Evolutionary conservation across 2,329 filamentous ascomycete genomes (phyloP).

Genomic region (Xylariaceae sp.): DNA sequence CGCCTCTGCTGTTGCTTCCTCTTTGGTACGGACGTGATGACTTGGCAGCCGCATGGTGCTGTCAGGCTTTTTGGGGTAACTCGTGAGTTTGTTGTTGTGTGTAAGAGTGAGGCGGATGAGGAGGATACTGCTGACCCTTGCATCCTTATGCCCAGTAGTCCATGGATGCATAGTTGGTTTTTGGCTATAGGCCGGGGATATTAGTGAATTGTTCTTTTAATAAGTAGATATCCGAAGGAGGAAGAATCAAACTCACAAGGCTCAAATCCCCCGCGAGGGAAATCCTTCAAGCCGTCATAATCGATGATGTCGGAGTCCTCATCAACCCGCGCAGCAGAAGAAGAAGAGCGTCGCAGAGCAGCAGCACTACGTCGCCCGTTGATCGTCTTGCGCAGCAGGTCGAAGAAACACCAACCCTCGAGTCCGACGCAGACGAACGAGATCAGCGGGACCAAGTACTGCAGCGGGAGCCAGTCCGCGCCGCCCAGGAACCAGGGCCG

Average conservation of each 20-base stretch:
- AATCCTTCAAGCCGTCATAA: constrained; percentile 20
- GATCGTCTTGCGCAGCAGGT: constrained; percentile 21
- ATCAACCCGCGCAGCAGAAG: constrained; percentile 11
- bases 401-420: constrained; percentile 21
- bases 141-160: constrained; percentile 16
- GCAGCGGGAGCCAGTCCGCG: constrained; percentile 17
- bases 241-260: constrained; percentile 11
- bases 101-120: constrained; percentile 13
- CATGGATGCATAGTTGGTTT: constrained; percentile 21
- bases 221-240: background rate
- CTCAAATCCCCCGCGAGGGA: constrained; percentile 18
- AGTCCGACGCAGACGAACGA: constrained; percentile 22
- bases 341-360: too few relatives aligned
- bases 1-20: constrained; percentile 8
- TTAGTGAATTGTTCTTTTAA: constrained; percentile 2
- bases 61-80: constrained; percentile 8
- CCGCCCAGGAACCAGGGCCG: constrained; percentile 12
- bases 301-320: constrained; percentile 15
- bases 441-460: constrained; percentile 18
- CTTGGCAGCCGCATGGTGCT: constrained; percentile 13
- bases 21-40: constrained; percentile 12
- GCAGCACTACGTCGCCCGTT: constrained; percentile 8
- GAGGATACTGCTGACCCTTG: constrained; percentile 7
- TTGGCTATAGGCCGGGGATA: constrained; percentile 7
- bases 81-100: background rate